Evolutionary conservation across 257 asterid genomes (phyloP).

Genomic region (Lantana camara): DNA sequence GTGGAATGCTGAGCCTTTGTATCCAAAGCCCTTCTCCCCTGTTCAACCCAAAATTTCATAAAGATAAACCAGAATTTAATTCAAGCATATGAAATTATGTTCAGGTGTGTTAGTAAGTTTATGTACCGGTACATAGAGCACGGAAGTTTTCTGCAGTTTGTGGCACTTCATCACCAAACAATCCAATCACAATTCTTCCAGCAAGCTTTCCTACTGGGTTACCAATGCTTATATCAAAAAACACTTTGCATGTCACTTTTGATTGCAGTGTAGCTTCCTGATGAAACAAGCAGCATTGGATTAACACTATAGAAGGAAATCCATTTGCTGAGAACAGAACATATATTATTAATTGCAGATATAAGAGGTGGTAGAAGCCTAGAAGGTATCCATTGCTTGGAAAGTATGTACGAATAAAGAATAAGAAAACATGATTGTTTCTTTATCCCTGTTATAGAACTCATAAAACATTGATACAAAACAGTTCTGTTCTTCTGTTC

Average conservation of each 20-base stretch:
- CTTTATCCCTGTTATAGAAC: constrained; percentile 1
- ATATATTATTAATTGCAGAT: background rate
- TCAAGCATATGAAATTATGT: constrained; percentile 5
- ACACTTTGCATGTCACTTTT: constrained; percentile 89
- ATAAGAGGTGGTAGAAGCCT: background rate
- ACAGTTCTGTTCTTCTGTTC: background rate
- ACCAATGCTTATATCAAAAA: constrained; percentile 87
- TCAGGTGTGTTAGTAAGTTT: background rate
- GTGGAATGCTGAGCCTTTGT: constrained; percentile 86
- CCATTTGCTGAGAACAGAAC: background rate
- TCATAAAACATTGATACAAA: background rate
- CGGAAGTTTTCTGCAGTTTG: constrained; percentile 95
- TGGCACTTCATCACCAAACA: constrained; percentile 95
- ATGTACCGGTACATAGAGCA: constrained; percentile 84
- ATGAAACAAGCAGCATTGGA: constrained; percentile 16
- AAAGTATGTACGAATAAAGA: background rate
- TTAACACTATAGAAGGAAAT: background rate
- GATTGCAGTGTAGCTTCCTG: constrained; percentile 79
- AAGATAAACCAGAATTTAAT: constrained; percentile 15
- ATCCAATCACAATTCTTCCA: constrained; percentile 92
- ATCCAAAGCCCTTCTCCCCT: constrained; percentile 99
- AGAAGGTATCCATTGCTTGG: constrained; percentile 3
- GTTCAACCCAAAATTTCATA: constrained; percentile 24
- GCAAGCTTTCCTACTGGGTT: constrained; percentile 86
- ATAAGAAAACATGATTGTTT: background rate